Percentiles rank a stretch among this genome's conserved stretches.
These are phyloP conservation scores for Mycena polygramma DNA, from an alignment of 768 basidiomycete genomes.

Conservation along the genomic window DNA sequence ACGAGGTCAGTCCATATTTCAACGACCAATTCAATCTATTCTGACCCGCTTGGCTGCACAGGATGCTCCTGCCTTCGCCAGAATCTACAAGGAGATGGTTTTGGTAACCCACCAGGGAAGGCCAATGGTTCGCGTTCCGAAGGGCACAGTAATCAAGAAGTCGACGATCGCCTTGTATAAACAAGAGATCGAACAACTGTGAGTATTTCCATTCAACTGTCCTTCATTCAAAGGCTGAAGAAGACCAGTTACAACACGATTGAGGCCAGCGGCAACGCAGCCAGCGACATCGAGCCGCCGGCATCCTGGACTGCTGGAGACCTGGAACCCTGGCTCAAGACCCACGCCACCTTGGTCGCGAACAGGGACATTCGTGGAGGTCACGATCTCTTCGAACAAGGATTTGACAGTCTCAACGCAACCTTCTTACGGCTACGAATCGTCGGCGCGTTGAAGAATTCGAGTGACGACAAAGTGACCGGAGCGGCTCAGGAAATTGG, in stretches of 20 bases:
- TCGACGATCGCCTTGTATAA: constrained; percentile 57
- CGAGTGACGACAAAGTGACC: constrained; percentile 4
- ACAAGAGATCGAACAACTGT: constrained; percentile 62
- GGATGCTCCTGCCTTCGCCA: constrained; percentile 59
- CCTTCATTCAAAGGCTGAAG: not conserved
- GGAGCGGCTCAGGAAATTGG: constrained; percentile 37
- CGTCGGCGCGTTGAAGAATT: constrained; percentile 45
- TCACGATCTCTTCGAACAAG: constrained; percentile 49
- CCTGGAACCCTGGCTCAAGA: constrained; percentile 40
- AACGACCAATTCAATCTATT: too few species aligned
- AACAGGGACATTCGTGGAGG: constrained; percentile 26
- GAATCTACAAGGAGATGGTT: constrained; percentile 67
- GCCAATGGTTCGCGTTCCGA: constrained; percentile 60
- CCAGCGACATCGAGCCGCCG: constrained; percentile 34
- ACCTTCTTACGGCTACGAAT: constrained; percentile 56
- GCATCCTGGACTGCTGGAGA: constrained; percentile 32
- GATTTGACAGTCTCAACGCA: constrained; percentile 54
- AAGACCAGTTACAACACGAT: constrained; percentile 40
- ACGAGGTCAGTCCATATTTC: constrained; percentile 38
- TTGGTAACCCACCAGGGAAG: constrained; percentile 53
- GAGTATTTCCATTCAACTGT: constrained; percentile 18
- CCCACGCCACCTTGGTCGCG: constrained; percentile 38
- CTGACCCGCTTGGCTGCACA: too few species aligned
- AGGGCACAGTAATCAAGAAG: constrained; percentile 63
- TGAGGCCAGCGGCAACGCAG: constrained; percentile 36